These are phyloP conservation scores for Mycena galopus DNA, from an alignment of 768 basidiomycete species.

Conservation along the genomic window DNA sequence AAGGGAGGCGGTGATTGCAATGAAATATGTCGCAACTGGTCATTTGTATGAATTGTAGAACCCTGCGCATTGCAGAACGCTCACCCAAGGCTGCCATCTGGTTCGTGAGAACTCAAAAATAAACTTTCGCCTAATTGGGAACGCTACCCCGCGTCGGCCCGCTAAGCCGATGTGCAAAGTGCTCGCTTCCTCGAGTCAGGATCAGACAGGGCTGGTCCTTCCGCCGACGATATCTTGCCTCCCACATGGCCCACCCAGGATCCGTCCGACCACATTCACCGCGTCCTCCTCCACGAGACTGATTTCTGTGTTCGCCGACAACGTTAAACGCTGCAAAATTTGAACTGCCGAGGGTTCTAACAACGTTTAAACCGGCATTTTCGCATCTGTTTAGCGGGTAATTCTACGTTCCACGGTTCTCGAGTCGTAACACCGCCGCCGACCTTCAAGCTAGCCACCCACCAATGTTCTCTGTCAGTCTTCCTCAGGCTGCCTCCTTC, in stretches of 20 bases:
- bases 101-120: background rate
- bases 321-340: slow-evolving; percentile 2
- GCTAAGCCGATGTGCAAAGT: background rate
- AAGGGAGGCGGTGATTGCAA: slow-evolving; percentile 51
- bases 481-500: too few species aligned
- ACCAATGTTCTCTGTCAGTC: background rate
- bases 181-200: background rate
- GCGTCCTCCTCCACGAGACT: slow-evolving; percentile 22
- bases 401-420: background rate
- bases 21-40: slow-evolving; percentile 44
- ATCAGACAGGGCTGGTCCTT: background rate
- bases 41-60: background rate
- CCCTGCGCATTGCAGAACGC: background rate
- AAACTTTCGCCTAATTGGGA: background rate
- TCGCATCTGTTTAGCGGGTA: background rate
- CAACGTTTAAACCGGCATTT: background rate
- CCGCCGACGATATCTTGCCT: background rate
- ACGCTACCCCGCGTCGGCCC: background rate
- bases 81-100: slow-evolving; percentile 1
- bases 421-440: background rate
- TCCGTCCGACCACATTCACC: slow-evolving; percentile 19
- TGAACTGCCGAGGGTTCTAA: background rate
- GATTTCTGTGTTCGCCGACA: background rate
- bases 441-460: background rate
- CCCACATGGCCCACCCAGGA: slow-evolving; percentile 13